These are phyloP conservation scores for Daldinia eschscholtzii DNA, from an alignment of 2,329 filamentous ascomycete genomes.

Conservation along the genomic window DNA sequence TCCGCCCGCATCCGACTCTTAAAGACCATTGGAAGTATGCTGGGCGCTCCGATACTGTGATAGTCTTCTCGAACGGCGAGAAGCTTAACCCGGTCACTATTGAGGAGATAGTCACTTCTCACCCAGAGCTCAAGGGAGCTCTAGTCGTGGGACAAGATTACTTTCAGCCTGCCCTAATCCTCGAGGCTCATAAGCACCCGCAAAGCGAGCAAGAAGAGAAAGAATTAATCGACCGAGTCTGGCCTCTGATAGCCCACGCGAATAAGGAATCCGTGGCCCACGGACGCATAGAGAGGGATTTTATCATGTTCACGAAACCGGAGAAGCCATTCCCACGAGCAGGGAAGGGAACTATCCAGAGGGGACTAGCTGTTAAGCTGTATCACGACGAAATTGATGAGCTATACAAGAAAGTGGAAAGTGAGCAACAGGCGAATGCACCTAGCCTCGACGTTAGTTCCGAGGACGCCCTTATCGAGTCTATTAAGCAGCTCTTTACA, in stretches of 20 bases:
- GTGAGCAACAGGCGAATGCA: conserved; percentile 18
- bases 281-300: conserved; percentile 55
- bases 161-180: conserved; percentile 60
- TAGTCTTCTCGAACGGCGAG: conserved; percentile 62
- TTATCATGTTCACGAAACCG: conserved; percentile 55
- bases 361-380: conserved; percentile 41
- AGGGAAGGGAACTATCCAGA: conserved; percentile 49
- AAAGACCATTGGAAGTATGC: conserved; percentile 48
- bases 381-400: conserved; percentile 48
- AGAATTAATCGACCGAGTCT: conserved; percentile 55
- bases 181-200: conserved; percentile 56
- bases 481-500: conserved; percentile 21
- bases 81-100: conserved; percentile 61
- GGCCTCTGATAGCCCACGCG: conserved; percentile 56
- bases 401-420: conserved; percentile 41
- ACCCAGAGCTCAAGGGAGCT: conserved; percentile 55
- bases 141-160: conserved; percentile 58
- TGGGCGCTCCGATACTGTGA: conserved; percentile 52
- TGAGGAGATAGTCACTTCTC: conserved; percentile 54
- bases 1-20: conserved; percentile 36
- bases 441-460: conserved; percentile 24
- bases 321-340: conserved; percentile 49
- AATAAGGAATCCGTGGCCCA: conserved; percentile 58
- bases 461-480: conserved; percentile 20
- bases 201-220: conserved; percentile 39